A percentile compares a stretch with the other conserved stretches of the same genome.
phyloP scores from a whole-genome alignment of 1,284 basidiomycete species.

The Coniophora puteana region DNA sequence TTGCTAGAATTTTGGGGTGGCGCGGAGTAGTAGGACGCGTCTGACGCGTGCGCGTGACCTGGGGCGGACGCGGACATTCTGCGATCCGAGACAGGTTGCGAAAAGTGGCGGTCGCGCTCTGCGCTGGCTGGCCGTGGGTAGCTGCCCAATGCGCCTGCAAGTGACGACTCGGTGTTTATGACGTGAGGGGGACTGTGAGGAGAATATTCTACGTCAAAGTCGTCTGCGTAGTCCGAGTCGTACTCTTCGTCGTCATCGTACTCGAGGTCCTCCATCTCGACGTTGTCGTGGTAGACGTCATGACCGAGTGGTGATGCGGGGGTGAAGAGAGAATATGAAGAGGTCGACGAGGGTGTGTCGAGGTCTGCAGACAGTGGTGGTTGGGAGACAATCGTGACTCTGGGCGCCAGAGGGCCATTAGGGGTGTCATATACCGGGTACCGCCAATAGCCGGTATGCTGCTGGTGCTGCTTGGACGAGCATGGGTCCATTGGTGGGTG shows the following conservation, averaged over 20 bases:
- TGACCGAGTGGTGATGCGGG: conserved; percentile 25
- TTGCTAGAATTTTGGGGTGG: too few relatives aligned
- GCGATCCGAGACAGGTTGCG: conserved; percentile 16
- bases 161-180: conserved; percentile 27
- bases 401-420: too few relatives aligned
- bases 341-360: conserved; percentile 27
- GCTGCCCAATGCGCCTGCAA: conserved; percentile 28
- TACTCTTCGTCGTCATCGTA: conserved; percentile 26
- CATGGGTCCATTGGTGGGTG: conserved; percentile 17
- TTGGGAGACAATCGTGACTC: conserved; percentile 21
- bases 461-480: too few relatives aligned
- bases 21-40: too few relatives aligned
- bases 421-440: too few relatives aligned
- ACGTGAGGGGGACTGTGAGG: conserved; percentile 20
- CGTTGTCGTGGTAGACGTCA: conserved; percentile 9
- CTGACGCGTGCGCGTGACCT: conserved; percentile 23
- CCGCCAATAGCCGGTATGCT: too few relatives aligned
- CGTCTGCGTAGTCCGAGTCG: conserved; percentile 26
- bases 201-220: conserved; percentile 20
- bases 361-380: conserved; percentile 20
- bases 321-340: conserved; percentile 27
- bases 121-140: conserved; percentile 5
- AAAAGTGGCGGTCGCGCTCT: conserved; percentile 9
- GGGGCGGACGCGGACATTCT: conserved; percentile 28
- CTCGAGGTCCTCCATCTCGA: conserved; percentile 19